phyloP scores from a whole-genome alignment of 257 asterid species.

The Nicotiana knightiana region DNA sequence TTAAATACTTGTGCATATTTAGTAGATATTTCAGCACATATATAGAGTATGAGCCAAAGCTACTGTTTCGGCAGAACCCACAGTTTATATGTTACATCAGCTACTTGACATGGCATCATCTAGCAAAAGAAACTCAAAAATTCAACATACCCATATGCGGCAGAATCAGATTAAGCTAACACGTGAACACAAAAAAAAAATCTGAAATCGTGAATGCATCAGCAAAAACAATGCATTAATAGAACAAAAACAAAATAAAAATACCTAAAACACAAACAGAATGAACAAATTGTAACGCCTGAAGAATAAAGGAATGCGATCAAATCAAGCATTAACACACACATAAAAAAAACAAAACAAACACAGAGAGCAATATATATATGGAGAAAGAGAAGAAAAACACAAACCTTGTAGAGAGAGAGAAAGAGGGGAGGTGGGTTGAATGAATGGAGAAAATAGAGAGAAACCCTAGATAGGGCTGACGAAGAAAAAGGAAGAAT shows the following conservation, averaged over 20 bases:
- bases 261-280: neutral
- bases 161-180: neutral
- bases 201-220: neutral
- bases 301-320: neutral
- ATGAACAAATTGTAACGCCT: neutral
- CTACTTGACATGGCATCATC: neutral
- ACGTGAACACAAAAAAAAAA: neutral
- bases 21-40: no score
- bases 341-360: neutral
- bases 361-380: neutral
- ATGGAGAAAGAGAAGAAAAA: neutral
- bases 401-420: neutral
- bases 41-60: no score
- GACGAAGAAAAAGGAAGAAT: neutral
- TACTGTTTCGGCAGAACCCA: no score
- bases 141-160: neutral
- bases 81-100: neutral
- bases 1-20: no score
- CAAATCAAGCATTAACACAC: neutral
- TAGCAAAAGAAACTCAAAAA: neutral
- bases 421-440: neutral
- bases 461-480: constrained; percentile 1
- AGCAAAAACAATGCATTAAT: neutral
- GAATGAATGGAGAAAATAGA: neutral
- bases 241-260: neutral